phyloP scores from a whole-genome alignment of 345 rosid species.

The Euphorbia peplus region DNA sequence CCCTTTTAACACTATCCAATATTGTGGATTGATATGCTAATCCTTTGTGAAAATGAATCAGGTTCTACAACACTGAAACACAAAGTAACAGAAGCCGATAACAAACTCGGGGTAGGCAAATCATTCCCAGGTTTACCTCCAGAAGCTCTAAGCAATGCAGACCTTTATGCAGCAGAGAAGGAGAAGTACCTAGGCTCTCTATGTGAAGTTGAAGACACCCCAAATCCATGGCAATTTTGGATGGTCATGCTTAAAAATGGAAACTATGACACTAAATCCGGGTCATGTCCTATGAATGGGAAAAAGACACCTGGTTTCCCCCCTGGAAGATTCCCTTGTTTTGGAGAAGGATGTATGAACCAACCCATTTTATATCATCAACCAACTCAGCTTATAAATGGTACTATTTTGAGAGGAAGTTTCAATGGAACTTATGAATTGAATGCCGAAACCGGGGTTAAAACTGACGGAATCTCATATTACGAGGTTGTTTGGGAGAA shows the following conservation, averaged over 20 bases:
- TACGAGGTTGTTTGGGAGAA: slow-evolving; percentile 34
- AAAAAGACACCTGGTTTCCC: slow-evolving; percentile 21
- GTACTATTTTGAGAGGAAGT: slow-evolving; percentile 22
- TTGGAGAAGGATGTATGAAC: slow-evolving; percentile 33
- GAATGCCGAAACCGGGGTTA: slow-evolving; percentile 14
- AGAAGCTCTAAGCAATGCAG: slow-evolving; percentile 14
- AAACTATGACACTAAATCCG: slow-evolving; percentile 25
- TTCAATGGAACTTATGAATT: slow-evolving; percentile 31
- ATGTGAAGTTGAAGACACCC: slow-evolving; percentile 25
- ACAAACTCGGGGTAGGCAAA: slow-evolving; percentile 30
- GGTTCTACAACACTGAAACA: slow-evolving; percentile 38
- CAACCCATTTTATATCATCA: slow-evolving; percentile 29
- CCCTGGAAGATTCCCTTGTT: slow-evolving; percentile 30
- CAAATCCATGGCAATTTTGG: slow-evolving; percentile 34
- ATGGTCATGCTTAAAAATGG: slow-evolving; percentile 38
- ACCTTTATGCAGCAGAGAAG: slow-evolving; percentile 27
- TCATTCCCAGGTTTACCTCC: slow-evolving; percentile 22
- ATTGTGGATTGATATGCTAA: not conserved
- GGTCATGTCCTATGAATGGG: slow-evolving; percentile 29
- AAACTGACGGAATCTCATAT: slow-evolving; percentile 17
- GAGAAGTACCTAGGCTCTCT: slow-evolving; percentile 26
- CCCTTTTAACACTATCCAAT: too few species aligned
- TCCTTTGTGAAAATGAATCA: slow-evolving; percentile 21
- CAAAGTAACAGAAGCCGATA: slow-evolving; percentile 22
- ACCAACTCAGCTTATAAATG: slow-evolving; percentile 18